Conservation (phyloP, 1,284 basidiomycete genomes). For the Fistulina hepatica region DNA sequence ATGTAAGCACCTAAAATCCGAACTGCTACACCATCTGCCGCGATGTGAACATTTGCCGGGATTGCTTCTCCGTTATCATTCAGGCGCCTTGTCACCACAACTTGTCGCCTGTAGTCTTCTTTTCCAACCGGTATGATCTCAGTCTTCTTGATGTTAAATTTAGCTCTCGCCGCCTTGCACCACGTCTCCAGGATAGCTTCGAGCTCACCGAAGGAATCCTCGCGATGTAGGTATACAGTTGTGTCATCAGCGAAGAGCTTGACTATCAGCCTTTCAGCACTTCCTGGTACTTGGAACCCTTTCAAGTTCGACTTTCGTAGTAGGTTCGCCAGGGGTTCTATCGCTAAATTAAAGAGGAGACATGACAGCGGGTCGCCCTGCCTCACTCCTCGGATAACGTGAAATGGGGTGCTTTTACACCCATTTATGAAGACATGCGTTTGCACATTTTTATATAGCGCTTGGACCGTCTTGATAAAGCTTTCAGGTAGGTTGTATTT, state of each 20-base stretch:
- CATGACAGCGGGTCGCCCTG: slow-evolving; percentile 23
- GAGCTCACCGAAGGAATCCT: slow-evolving; percentile 8
- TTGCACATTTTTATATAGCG: slow-evolving; percentile 15
- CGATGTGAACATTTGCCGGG: slow-evolving; percentile 11
- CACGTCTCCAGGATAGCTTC: slow-evolving; percentile 7
- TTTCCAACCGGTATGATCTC: slow-evolving; percentile 15
- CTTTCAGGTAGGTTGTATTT: slow-evolving; percentile 8
- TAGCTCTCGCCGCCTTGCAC: slow-evolving; percentile 15
- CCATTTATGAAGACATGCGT: slow-evolving; percentile 19
- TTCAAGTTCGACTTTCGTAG: slow-evolving; percentile 1
- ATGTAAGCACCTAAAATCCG: slow-evolving; percentile 15
- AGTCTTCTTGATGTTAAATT: slow-evolving; percentile 14
- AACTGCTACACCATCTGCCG: slow-evolving; percentile 10
- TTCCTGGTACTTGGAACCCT: background rate
- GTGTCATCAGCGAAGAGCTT: slow-evolving; percentile 8
- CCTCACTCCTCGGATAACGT: slow-evolving; percentile 16
- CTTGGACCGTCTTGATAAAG: slow-evolving; percentile 13
- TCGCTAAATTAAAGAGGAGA: slow-evolving; percentile 21
- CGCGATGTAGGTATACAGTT: slow-evolving; percentile 1
- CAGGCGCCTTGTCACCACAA: slow-evolving; percentile 5
- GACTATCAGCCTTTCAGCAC: slow-evolving; percentile 7
- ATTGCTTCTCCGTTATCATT: slow-evolving; percentile 3
- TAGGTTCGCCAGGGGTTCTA: slow-evolving; percentile 5
- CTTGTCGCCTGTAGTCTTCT: slow-evolving; percentile 6
- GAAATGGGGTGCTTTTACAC: slow-evolving; percentile 8